Evolutionary conservation across 176 grass and related monocot species (phyloP), one percentile per base, ranked within the genome.

Genomic region (Zea luxurians): DNA sequence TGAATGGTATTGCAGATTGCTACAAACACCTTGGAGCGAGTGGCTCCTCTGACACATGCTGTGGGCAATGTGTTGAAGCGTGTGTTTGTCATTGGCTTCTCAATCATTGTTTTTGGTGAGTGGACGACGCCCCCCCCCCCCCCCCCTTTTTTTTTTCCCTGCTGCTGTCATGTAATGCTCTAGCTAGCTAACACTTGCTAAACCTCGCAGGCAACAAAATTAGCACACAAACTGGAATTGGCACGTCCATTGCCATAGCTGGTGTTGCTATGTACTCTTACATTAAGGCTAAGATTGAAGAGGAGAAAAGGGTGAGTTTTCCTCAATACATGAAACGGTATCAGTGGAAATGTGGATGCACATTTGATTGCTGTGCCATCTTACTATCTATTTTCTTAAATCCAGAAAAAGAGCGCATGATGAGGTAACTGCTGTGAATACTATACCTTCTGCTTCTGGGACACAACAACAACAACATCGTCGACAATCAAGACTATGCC

Each of bases 61-160:
- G 96, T 99, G 17, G 96, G 96, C 58, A 99, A 99, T 87, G 96
- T 99, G 72, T 86, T 99, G 83, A 99, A 99, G 87, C 93, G 96
- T 88, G 96, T 99, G 8, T 99, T 99, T 57, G 96, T 99, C 62
- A 99, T 99, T 75, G 90, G 96, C n/a, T 99, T 99, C 75, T 91
- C 96, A 5, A 99, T 99, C 68, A 62, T 99, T 17, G 17, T 68
- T 46, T 99, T 99, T 53, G 96, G 96, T 99, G 87, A 78, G 78
- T 70, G 64, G 45, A 71, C 27, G 27, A 27, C 27, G 27, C 1
- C 27, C 27, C 27, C 27, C 27, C 27, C 27, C 27, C 27, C 27
- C 27, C 27, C 27, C 27, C 27, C 27, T 27, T 27, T 0, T 27
- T 0, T 27, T 27, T 27, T 27, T 1, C 27, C 27, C 27, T 27